Conservation (phyloP, 495 filamentous ascomycete species). For the Polyplosphaeria fusca region DNA sequence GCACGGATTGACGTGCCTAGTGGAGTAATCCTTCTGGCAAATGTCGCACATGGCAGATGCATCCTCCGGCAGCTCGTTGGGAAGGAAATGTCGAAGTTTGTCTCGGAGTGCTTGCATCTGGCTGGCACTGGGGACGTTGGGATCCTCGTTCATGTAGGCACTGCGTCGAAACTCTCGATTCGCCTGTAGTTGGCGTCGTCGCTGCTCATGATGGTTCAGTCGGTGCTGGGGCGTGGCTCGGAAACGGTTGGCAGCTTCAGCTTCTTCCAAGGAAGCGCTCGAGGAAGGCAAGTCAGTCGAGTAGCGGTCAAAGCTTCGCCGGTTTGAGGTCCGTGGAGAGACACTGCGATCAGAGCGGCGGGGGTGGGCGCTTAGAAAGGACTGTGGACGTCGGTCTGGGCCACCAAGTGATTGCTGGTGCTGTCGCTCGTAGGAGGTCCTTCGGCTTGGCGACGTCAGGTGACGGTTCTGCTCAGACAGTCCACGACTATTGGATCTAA, state of each 20-base stretch:
- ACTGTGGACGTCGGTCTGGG: slow-evolving; percentile 16
- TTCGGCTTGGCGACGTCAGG: slow-evolving; percentile 7
- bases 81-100: slow-evolving; percentile 21
- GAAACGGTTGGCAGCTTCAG: not conserved
- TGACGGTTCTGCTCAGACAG: slow-evolving; percentile 4
- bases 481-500: too few species aligned
- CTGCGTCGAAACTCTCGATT: slow-evolving; percentile 1
- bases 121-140: not conserved
- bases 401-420: not conserved
- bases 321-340: slow-evolving; percentile 19
- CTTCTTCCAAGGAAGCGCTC: not conserved
- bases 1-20: slow-evolving; percentile 10
- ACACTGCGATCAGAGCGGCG: slow-evolving; percentile 23
- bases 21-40: slow-evolving; percentile 32
- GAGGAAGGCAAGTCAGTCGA: slow-evolving; percentile 5
- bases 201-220: too few species aligned
- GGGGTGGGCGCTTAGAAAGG: not conserved
- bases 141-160: not conserved
- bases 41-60: slow-evolving; percentile 24
- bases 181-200: not conserved
- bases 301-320: slow-evolving; percentile 16
- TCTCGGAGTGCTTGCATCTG: slow-evolving; percentile 26
- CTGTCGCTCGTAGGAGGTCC: slow-evolving; percentile 10
- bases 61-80: slow-evolving; percentile 25
- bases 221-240: not conserved